phyloP scores from a whole-genome alignment of 441 rosid species.

The Dalechampia spathulata region DNA sequence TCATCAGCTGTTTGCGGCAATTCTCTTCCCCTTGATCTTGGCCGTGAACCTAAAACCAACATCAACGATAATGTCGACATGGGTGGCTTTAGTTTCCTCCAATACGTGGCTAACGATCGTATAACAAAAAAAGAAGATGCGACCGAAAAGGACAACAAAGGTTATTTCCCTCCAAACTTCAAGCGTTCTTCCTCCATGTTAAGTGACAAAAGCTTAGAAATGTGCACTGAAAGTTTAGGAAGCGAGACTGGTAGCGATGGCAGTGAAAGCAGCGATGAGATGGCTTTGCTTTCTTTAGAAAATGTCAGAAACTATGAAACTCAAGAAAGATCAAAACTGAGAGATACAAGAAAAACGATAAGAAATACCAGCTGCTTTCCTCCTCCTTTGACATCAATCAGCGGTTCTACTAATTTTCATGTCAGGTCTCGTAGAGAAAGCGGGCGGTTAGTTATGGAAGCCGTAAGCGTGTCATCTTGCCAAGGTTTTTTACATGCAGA shows the following conservation, averaged over 20 bases:
- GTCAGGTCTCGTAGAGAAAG: conserved; percentile 52
- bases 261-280: conserved; percentile 29
- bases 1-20: not conserved
- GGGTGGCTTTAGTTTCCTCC: conserved; percentile 57
- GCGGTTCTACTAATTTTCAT: conserved; percentile 42
- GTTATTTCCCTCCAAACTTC: conserved; percentile 33
- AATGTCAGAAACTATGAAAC: conserved; percentile 12
- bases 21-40: too few species aligned
- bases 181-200: conserved; percentile 39
- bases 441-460: conserved; percentile 59
- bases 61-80: conserved; percentile 15
- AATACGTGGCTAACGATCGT: conserved; percentile 19
- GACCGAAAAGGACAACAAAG: conserved; percentile 17
- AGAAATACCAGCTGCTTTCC: conserved; percentile 44
- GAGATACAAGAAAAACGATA: conserved; percentile 10
- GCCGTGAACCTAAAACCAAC: not conserved
- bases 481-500: conserved; percentile 47
- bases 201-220: conserved; percentile 57
- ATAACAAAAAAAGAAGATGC: not conserved
- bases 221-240: conserved; percentile 86
- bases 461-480: conserved; percentile 31
- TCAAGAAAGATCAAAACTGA: conserved; percentile 6
- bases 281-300: conserved; percentile 27
- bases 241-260: conserved; percentile 61
- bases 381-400: conserved; percentile 66